Conservation (phyloP, 2,329 filamentous ascomycete species). For the Rutstroemia sp. region DNA sequence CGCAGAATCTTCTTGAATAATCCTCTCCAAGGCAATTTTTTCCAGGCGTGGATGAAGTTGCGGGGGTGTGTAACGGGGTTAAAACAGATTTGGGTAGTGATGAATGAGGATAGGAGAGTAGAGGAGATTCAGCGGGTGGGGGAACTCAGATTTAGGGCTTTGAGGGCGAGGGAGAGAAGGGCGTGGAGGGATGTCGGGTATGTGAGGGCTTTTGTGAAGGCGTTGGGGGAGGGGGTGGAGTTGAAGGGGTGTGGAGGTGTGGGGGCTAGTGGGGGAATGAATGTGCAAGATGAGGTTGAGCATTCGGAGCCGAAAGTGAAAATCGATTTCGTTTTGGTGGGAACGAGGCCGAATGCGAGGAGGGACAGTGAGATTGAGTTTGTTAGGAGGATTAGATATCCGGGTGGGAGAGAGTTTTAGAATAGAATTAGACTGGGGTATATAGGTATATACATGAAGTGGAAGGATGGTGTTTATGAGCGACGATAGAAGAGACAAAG, state of each 20-base stretch:
- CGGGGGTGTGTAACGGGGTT: not conserved
- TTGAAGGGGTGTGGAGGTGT: not conserved
- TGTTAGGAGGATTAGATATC: no score
- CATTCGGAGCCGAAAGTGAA: no score
- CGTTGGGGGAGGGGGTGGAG: not conserved
- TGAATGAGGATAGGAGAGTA: not conserved
- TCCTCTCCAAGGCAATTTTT: no score
- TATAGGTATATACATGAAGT: no score
- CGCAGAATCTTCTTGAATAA: not conserved
- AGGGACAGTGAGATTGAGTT: no score
- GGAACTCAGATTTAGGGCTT: not conserved
- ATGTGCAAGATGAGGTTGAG: no score
- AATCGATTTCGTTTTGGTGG: no score
- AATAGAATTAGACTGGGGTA: no score
- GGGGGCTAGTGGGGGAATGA: not conserved
- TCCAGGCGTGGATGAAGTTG: not conserved
- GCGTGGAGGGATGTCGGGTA: not conserved
- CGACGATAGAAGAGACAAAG: no score
- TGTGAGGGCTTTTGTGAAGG: not conserved
- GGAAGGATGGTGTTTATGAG: no score
- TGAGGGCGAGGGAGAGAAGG: not conserved
- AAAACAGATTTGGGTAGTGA: not conserved
- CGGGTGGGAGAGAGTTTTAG: no score
- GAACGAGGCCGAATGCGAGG: no score
- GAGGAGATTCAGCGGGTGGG: not conserved